Evolutionary conservation across 805 yeast genomes (phyloP), one percentile per base, ranked within the genome.

Genomic region (Lachancea lanzarotensis): DNA sequence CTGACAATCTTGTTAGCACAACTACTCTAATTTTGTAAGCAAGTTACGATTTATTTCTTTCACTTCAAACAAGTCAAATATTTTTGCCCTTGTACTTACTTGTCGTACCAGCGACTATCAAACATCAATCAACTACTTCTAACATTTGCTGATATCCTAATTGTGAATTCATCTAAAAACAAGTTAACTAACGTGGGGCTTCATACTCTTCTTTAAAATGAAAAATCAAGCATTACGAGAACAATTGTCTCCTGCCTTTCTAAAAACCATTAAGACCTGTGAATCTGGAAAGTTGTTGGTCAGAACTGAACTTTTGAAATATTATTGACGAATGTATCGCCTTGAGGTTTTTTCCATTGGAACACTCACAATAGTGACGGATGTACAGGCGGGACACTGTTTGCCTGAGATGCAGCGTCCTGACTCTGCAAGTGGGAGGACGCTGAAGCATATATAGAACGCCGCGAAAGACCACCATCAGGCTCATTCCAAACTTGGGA

Each of bases 361-460:
- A 34, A 22, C 35, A 15, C 15, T 41, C 39, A 43, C 34, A 43
- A 47, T 33, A 53, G 43, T 22, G 56, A 51, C 18, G 56, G 56
- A 41, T 52, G 56, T 18, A 53, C 51, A 26, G 56, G 53, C 25
- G 56, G 56, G 16, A 49, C 40, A 26, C 42, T 46, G 20, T 41
- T 41, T 15, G 27, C 30, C 17, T 43, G 42, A 3, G 42, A 9
- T 7, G 38, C 8, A 6, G 46, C 31, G 16, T 37, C 42, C 17
- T 37, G 42, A 5, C 46, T 31, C 19, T 43, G 42, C 22, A 32
- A 13, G 16, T 42, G 45, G 30, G 45, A 35, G 3, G 38, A 35
- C 31, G 31, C 31, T 9, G 25, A 36, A 17, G 40, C 45, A 36
- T 35, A 36, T 35, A 41, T 35, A 12, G 45, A 29, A 26, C 30